Conservation (phyloP, 495 filamentous ascomycete species). For the Penicillium psychrofluorescens region DNA sequence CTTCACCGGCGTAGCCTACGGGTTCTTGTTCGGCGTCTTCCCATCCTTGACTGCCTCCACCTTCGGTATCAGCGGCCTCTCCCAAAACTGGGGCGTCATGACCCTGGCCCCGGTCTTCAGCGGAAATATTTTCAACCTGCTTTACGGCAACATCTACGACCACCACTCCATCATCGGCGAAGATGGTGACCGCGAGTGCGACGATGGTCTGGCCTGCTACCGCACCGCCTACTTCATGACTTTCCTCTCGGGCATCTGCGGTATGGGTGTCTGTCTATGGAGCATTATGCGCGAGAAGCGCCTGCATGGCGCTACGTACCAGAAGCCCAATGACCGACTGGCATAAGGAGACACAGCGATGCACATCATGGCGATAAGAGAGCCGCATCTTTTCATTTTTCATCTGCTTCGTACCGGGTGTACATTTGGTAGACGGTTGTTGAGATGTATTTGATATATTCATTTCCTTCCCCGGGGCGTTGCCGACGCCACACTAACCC, state of each 20-base stretch:
- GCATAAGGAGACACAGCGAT: slow-evolving; percentile 12
- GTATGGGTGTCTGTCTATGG: slow-evolving; percentile 62
- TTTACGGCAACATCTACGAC: slow-evolving; percentile 75
- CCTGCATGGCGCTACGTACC: slow-evolving; percentile 16
- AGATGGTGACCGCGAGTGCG: slow-evolving; percentile 66
- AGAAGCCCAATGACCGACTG: slow-evolving; percentile 30
- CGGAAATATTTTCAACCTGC: slow-evolving; percentile 85
- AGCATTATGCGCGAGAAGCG: slow-evolving; percentile 64
- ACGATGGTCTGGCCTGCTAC: slow-evolving; percentile 77
- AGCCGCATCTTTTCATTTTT: too few species aligned
- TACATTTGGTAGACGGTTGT: too few species aligned
- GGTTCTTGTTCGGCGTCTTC: slow-evolving; percentile 90
- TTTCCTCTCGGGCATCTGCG: slow-evolving; percentile 64
- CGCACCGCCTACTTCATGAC: slow-evolving; percentile 74
- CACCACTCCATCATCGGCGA: slow-evolving; percentile 59
- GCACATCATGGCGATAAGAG: too few species aligned
- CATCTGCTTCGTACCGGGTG: too few species aligned
- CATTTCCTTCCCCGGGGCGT: neutral
- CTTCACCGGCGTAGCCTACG: slow-evolving; percentile 84
- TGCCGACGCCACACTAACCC: neutral
- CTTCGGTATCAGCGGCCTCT: slow-evolving; percentile 84
- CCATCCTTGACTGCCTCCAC: slow-evolving; percentile 86
- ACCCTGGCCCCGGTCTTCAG: slow-evolving; percentile 77
- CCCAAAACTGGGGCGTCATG: slow-evolving; percentile 92
- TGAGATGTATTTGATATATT: too few species aligned